Conservation (phyloP, 192 early-diverging fungal species). For the Podila epigama region DNA sequence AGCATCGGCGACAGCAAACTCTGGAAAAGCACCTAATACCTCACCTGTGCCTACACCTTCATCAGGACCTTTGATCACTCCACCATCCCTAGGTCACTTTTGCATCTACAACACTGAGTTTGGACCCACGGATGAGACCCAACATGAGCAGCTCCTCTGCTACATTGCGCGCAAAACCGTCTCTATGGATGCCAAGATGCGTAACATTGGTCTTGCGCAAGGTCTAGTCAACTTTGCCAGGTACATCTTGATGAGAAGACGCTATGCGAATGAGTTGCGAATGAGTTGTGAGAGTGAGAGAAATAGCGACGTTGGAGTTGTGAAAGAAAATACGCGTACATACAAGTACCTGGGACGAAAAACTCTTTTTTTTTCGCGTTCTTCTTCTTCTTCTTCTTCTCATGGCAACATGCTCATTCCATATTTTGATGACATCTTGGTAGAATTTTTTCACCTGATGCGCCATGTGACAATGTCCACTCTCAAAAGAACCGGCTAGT, state of each 20-base stretch:
- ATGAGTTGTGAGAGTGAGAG: no score
- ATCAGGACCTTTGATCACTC: conserved; percentile 32
- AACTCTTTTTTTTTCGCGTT: no score
- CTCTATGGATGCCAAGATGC: conserved; percentile 75
- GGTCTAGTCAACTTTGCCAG: conserved; percentile 74
- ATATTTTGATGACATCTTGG: background rate
- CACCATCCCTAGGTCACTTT: conserved; percentile 70
- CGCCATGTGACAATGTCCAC: conserved; percentile 64
- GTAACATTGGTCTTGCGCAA: conserved; percentile 77
- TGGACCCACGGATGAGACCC: conserved; percentile 70
- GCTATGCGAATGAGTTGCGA: background rate
- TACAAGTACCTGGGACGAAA: no score
- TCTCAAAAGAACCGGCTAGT: conserved; percentile 66
- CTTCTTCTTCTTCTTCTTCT: background rate
- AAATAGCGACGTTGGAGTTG: no score
- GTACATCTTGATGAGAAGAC: conserved; percentile 28
- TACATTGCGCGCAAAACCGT: conserved; percentile 74
- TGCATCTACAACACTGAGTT: conserved; percentile 78
- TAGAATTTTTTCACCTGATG: conserved; percentile 61
- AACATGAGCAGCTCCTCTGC: conserved; percentile 79
- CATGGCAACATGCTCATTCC: no score
- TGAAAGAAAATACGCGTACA: no score
- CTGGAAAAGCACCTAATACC: background rate
- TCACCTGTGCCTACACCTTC: conserved; percentile 1
- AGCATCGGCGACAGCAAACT: background rate